phyloP scores from a whole-genome alignment of 2,329 filamentous ascomycete genomes.

The Didymella pinodella region DNA sequence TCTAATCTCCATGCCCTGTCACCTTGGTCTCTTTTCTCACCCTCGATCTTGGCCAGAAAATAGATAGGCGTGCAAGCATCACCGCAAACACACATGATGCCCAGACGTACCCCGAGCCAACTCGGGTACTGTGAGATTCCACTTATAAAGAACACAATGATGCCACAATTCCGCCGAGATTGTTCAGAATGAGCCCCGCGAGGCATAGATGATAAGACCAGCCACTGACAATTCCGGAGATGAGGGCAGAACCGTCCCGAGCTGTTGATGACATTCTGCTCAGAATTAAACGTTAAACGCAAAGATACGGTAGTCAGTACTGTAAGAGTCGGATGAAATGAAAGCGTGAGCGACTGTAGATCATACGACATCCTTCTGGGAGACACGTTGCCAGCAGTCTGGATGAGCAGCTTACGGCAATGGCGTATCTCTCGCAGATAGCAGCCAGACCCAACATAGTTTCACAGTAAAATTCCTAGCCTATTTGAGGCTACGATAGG shows the following conservation, averaged over 20 bases:
- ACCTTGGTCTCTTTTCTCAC: constrained; percentile 57
- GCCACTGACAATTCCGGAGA: neutral
- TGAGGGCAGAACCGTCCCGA: neutral
- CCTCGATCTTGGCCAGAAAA: constrained; percentile 56
- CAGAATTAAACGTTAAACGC: too few species aligned
- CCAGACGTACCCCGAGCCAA: constrained; percentile 60
- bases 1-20: constrained; percentile 56
- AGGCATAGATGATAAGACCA: neutral
- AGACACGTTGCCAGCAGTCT: neutral
- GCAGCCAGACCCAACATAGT: too few species aligned
- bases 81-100: constrained; percentile 59
- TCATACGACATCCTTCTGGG: neutral
- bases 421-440: neutral
- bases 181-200: neutral
- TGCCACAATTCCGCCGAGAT: constrained; percentile 57
- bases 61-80: constrained; percentile 54
- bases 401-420: neutral
- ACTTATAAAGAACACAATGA: constrained; percentile 56
- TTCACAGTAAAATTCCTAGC: neutral
- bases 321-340: neutral
- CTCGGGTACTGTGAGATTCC: constrained; percentile 59
- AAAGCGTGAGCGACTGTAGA: neutral
- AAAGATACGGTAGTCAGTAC: neutral
- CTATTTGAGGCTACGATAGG: neutral
- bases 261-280: neutral